Base-by-base conservation (phyloP, 169 alveolate genomes). In the Plasmodium sp. region DNA sequence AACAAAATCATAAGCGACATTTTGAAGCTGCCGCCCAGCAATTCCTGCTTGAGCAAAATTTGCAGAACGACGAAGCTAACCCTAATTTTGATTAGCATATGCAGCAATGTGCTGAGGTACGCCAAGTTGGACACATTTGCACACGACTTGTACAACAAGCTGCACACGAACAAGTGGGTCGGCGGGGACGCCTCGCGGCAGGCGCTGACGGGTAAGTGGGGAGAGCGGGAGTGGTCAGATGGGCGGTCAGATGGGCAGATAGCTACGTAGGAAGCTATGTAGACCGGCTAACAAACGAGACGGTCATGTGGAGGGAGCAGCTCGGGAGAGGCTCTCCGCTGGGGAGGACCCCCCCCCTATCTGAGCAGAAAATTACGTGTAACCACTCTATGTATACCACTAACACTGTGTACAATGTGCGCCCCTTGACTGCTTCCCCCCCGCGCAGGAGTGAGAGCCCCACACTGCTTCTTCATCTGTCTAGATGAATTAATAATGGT, bases 401-500 rank as follows among this genome's bases (percentile, higher is more conserved):
- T 12, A 22, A 51, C 62, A 51, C 62, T 51, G 16, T 16, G 7
- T 51, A 51, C 22, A 12, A 12, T 51, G 62, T 75, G 34, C 56
- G 16, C 22, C 45, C 56, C 12, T 34, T 75, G 31, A 10, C 2
- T 33, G 27, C 4, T 16, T 41, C 56, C 56, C 27, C 14, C 14
- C 34, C n/a, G 31, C 18, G 81, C 5, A 88, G 94, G 90, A 41
- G 14, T 88, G n/a, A 58, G 94, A 88, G 94, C 84, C 7, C 94
- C 94, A 2, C 94, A 88, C 36, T 88, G 94, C 73, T 88, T 88
- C 83, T 88, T 88, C 72, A 51, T 88, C 33, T 88, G 94, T 45
- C 39, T 81, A 62, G 94, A 88, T 79, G 94, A 88, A 77, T 74
- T 88, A 56, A 79, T 88, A 79, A 88, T 88, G 74, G 82, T 27